Base-by-base conservation (phyloP, 192 early-diverging fungal genomes). In the Kappamyces sp. region DNA sequence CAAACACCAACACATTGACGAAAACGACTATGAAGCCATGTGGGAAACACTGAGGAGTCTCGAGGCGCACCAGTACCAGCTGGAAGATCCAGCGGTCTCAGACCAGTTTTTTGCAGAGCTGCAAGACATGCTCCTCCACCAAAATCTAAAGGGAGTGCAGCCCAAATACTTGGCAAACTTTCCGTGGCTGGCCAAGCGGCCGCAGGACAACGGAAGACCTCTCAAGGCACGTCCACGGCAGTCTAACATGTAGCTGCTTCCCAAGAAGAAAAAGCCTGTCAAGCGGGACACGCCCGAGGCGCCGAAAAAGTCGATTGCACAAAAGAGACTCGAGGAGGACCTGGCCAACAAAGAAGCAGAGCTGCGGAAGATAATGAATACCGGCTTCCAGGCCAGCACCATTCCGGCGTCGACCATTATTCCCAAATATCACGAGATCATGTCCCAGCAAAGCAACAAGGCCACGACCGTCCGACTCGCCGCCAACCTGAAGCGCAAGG, bases 21-120 rank as follows among this genome's bases (percentile, higher is more conserved):
- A 23, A 2, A 38, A 13, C 10, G 38, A 59, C 33, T n/a, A n/a
- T 3, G 13, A 59, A 23, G 33, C 15, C 37, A 4, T 59, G 12
- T 59, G 38, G 33, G 31, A 47, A 6, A 43, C 38, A 5, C 33
- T 59, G 5, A 4, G 35, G 1, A 47, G 43, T 13, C 3, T 59
- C 8, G 57, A 36, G 38, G 57, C 57, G 5, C 33, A 59, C 5
- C n/a, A n/a, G 8, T 59, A 59, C 31, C 36, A 10, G 7, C 38
- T 59, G 41, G 57, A 59, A 59, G 57, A 59, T 23, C 12, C 9
- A 6, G 9, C 1, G n/a, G 33, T 64, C 40, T 10, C 47, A 10
- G 55, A 33, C 23, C 48, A 39, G 39, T 64, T 64, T 42, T 54
- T 64, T 64, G 53, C 39, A 43, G 57, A 64, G 37, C 55, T 58